Evolutionary conservation across 139 green algal genomes (phyloP), one percentile per base, ranked within the genome.

Genomic region (Pleodorina starrii): DNA sequence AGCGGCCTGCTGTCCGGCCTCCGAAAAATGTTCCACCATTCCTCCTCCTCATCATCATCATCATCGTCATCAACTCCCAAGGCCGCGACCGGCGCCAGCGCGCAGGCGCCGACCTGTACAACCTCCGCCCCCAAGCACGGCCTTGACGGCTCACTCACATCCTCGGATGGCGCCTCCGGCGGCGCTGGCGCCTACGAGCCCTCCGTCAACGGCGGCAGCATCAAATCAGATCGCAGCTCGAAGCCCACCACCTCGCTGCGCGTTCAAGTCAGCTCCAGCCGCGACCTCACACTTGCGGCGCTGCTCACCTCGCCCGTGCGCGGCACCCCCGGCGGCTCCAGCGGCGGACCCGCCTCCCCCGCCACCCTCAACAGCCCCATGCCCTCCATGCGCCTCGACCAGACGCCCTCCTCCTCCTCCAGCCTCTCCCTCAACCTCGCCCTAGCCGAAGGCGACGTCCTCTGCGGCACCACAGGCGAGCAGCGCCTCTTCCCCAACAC

Each of bases 341-440:
- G 51, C 19, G 54, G 6, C 23, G 36, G 51, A 19, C 78, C 51
- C 19, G 50, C 16, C 36, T 85, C 78, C 0, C 54, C 78, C 21
- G 35, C 36, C 51, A n/a, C 32, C 48, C 38, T 54, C 23, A 85
- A 85, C 78, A 85, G 78, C 35, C 78, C 78, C 78, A 85, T 85
- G 78, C 78, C 78, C 27, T 54, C 78, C 36, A 73, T 40, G 35
- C 78, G 78, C 23, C 40, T 85, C 23, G 51, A 73, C 9, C 54
- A 71, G 5, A 54, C n/a, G 16, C 17, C 27, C 44, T 82, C n/a
- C 43, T 42, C 27, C 44, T 82, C 74, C 46, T 25, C 44, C 44
- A 59, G 29, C 54, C 9, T 36, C 38, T 40, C 17, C 14, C 11
- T 77, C 38, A 73, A 43, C 38, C 32, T 76, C 35, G 11, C 72